Base-by-base conservation (phyloP, 2,329 filamentous ascomycete species). In the Colletotrichum eremochloae region DNA sequence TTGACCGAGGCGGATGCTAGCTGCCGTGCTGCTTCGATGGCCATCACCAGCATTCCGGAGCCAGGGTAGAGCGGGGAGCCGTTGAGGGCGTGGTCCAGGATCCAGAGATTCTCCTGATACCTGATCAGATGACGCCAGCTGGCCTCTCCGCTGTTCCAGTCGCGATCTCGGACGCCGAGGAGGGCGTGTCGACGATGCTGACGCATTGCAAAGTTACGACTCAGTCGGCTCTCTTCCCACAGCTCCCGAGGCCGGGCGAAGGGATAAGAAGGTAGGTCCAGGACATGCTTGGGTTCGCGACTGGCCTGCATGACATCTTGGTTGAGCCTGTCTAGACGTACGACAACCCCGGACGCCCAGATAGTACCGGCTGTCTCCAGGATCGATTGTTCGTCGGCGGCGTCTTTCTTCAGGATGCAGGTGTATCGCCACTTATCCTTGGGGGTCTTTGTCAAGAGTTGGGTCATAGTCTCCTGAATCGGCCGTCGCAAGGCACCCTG, bases 171-270 rank as follows among this genome's bases (percentile, higher is more conserved):
- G 0, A 82, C 79, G 0, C 88, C 88, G 29, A 89, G 83, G 1
- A 89, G 80, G 68, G 89, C 87, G 44, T 86, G 84, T 8, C 87
- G 81, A 1, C 83, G 81, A 67, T 82, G 83, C 24, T 81, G 77
- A 29, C 86, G 81, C 68, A 85, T 82, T 3, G 86, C 82, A 52
- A 82, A 82, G 11, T 82, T 80, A 20, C 77, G 75, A 24, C 84
- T 84, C 2, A 86, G 74, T 36, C 85, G 83, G 1, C 85, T 85
- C 71, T 89, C 87, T 68, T 86, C 82, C 87, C 88, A 88, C 1
- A 77, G 79, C 36, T 82, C 85, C 15, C 40, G 40, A 18, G 40
- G 46, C 79, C 78, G 87, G 38, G 88, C 87, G 86, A 87, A 90
- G 2, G 85, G 82, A 70, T 89, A 89, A 1, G 82, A 79, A 1